Evolutionary conservation across 1,139 yeast genomes (phyloP), one percentile per base, ranked within the genome.

Genomic region (Blastobotrys indianensis): DNA sequence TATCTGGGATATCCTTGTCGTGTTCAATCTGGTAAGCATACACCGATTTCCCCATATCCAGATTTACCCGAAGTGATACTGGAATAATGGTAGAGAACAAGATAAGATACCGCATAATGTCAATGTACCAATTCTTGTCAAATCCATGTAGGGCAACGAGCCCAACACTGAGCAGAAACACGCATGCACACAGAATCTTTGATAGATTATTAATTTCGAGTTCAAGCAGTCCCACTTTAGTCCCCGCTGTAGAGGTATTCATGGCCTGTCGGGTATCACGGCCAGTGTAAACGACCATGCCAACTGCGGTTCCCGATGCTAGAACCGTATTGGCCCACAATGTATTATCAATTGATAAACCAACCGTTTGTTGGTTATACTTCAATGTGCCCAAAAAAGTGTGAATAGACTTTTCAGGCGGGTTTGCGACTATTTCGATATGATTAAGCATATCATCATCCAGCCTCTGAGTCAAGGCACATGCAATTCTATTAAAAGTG

Each of bases 311-410:
- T 7, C 97, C 97, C 0, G 95, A 85, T 0, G 98, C 98, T 31
- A 94, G 70, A 0, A 94, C 97, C 0, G 99, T 92, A 62, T 94
- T 94, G 9, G 97, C 97, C 99, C 99, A 94, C 60, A 94, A 67
- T 0, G 98, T 87, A 61, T 92, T 92, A 64, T 94, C 99, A 2
- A 92, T 79, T 1, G 84, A 73, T 30, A 94, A 69, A 2, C 96
- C 90, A 32, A 76, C 72, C 1, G 81, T 70, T 15, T 25, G 32
- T 16, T 16, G 37, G 40, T 72, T 71, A 54, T 73, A 74, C 6
- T 79, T 69, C 31, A 87, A 63, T 53, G 80, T 83, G 12, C 98
- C 98, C 38, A 77, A 64, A 63, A 92, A 92, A 5, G 74, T 67
- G 60, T 88, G 94, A 53, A 94, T 92, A 10, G 86, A 77, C 63